Percentiles rank a stretch among this genome's conserved stretches.
phyloP scores from a whole-genome alignment of 2,329 filamentous ascomycete genomes.

The Aspergillus brasiliensis region DNA sequence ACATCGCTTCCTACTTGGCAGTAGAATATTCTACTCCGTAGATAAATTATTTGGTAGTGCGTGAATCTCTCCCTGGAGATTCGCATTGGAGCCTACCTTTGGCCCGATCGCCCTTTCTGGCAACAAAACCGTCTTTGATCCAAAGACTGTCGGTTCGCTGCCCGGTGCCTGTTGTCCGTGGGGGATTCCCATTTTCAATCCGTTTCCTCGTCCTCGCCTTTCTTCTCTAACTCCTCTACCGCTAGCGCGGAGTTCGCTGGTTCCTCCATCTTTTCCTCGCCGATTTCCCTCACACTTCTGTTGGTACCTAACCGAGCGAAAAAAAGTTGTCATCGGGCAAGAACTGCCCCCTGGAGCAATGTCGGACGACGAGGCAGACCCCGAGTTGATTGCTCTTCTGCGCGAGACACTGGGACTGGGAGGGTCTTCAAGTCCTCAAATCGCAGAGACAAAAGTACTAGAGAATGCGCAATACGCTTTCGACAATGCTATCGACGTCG shows the following conservation, averaged over 20 bases:
- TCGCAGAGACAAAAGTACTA: slow-evolving; percentile 79
- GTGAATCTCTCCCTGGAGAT: background rate
- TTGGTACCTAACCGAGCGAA: background rate
- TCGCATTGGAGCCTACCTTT: background rate
- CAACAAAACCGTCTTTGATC: slow-evolving; percentile 10
- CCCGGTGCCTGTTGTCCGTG: slow-evolving; percentile 13
- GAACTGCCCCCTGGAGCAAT: slow-evolving; percentile 50
- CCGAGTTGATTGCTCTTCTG: slow-evolving; percentile 81
- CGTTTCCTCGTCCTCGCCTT: background rate
- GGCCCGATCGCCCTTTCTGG: slow-evolving; percentile 7
- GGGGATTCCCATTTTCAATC: slow-evolving; percentile 7
- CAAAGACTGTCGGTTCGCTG: slow-evolving; percentile 17
- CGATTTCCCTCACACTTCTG: background rate
- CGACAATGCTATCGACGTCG: slow-evolving; percentile 90
- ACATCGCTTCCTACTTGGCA: background rate
- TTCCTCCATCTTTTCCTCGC: background rate
- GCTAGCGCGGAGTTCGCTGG: background rate
- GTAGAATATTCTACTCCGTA: background rate
- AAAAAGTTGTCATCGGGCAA: background rate
- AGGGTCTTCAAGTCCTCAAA: slow-evolving; percentile 53
- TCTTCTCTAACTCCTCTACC: background rate
- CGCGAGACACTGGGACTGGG: slow-evolving; percentile 74
- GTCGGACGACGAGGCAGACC: slow-evolving; percentile 91
- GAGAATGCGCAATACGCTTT: slow-evolving; percentile 82
- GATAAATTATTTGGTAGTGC: background rate